phyloP scores from a whole-genome alignment of 177 flowering plant genomes.

The Vitis hybrid region DNA sequence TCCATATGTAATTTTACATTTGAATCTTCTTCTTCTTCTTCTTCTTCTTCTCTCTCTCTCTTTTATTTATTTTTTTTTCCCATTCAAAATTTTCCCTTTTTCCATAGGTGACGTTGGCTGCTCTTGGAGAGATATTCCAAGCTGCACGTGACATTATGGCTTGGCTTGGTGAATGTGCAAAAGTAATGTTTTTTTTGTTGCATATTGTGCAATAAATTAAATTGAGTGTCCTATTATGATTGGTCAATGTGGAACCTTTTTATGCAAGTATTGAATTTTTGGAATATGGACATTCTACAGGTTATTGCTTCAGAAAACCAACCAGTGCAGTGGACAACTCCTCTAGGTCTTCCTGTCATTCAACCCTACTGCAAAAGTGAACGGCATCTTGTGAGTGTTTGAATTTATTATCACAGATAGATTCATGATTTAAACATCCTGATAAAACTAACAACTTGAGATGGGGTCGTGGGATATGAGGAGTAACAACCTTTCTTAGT shows the following conservation, averaged over 20 bases:
- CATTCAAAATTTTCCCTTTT: not conserved
- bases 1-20: not conserved
- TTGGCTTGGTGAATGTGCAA: slow-evolving; percentile 98
- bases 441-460: no score
- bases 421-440: no score
- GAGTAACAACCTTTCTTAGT: no score
- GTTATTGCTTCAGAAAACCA: slow-evolving; percentile 82
- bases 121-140: slow-evolving; percentile 86
- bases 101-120: slow-evolving; percentile 76
- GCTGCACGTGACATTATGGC: slow-evolving; percentile 89
- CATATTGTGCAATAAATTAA: not conserved
- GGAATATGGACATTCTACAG: slow-evolving; percentile 36
- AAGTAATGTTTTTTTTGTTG: slow-evolving; percentile 38
- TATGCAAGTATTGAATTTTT: not conserved
- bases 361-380: slow-evolving; percentile 82
- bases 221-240: not conserved
- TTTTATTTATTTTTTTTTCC: not conserved
- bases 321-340: slow-evolving; percentile 93
- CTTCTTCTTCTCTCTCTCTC: slow-evolving; percentile 2
- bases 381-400: slow-evolving; percentile 68
- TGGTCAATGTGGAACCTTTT: not conserved
- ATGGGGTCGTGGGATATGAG: no score
- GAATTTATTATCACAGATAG: no score
- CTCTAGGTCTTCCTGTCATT: slow-evolving; percentile 96
- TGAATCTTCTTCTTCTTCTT: slow-evolving; percentile 5